phyloP scores from a whole-genome alignment of 2,329 filamentous ascomycete genomes.

The Raffaelea deltoideospora region DNA sequence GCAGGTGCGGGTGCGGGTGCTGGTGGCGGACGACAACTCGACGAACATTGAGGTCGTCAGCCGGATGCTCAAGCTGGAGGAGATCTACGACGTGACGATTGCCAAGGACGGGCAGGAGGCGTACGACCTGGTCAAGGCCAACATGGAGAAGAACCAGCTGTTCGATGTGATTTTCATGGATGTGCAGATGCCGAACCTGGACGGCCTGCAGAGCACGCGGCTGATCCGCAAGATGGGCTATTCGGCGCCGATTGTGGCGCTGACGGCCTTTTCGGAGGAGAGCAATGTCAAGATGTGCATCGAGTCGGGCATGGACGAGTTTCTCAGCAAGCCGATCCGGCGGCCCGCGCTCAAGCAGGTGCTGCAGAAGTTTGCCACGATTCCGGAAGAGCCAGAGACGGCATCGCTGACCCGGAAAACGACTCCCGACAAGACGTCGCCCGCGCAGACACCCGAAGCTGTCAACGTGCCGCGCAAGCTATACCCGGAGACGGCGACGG shows the following conservation, averaged over 20 bases:
- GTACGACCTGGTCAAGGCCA: slow-evolving; percentile 68
- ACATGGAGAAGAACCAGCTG: slow-evolving; percentile 55
- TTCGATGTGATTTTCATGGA: slow-evolving; percentile 96
- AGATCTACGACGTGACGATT: slow-evolving; percentile 75
- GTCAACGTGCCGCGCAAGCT: background rate
- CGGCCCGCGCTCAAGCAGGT: slow-evolving; percentile 78
- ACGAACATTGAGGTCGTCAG: slow-evolving; percentile 45
- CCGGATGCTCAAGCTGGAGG: slow-evolving; percentile 57
- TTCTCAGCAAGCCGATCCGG: slow-evolving; percentile 62
- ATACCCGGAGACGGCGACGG: background rate
- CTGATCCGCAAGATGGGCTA: slow-evolving; percentile 80
- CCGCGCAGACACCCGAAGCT: slow-evolving; percentile 1
- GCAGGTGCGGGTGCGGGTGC: slow-evolving; percentile 53
- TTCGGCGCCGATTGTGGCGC: slow-evolving; percentile 71
- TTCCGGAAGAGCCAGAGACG: slow-evolving; percentile 51
- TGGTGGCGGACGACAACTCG: slow-evolving; percentile 63
- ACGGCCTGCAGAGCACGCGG: slow-evolving; percentile 73
- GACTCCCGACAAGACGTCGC: slow-evolving; percentile 13
- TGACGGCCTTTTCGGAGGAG: slow-evolving; percentile 84
- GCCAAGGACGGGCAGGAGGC: slow-evolving; percentile 80
- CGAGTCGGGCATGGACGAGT: slow-evolving; percentile 85
- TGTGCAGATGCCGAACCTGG: slow-evolving; percentile 86
- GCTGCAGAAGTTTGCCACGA: slow-evolving; percentile 69
- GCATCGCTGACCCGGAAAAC: slow-evolving; percentile 18
- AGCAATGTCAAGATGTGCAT: slow-evolving; percentile 77